Evolutionary conservation across 768 basidiomycete genomes (phyloP).

Genomic region (Phylloporus sp.): DNA sequence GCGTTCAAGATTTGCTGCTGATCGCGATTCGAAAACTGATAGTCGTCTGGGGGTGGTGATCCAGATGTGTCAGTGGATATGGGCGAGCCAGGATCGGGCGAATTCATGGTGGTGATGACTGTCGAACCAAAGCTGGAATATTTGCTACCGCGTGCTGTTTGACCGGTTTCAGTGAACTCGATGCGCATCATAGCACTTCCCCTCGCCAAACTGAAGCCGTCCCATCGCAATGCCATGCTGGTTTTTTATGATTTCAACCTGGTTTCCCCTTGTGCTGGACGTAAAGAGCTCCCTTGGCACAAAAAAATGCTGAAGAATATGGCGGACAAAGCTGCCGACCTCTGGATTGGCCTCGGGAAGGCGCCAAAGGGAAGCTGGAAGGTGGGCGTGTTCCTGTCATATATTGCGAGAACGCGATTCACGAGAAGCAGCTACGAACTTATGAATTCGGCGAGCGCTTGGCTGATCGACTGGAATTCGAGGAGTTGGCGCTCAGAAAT

Average conservation of each 20-base stretch:
- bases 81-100: constrained; percentile 35
- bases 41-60: constrained; percentile 35
- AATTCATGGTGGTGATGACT: constrained; percentile 28
- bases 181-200: constrained; percentile 49
- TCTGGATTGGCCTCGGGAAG: constrained; percentile 68
- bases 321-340: constrained; percentile 45
- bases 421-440: constrained; percentile 44
- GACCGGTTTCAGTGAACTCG: constrained; percentile 23
- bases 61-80: constrained; percentile 35
- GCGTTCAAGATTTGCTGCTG: constrained; percentile 21
- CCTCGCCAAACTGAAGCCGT: constrained; percentile 18
- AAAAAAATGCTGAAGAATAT: constrained; percentile 39
- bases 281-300: constrained; percentile 26
- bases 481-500: constrained; percentile 70
- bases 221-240: constrained; percentile 19
- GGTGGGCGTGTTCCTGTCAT: constrained; percentile 38
- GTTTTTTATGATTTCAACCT: constrained; percentile 42
- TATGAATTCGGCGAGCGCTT: constrained; percentile 64
- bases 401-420: constrained; percentile 2
- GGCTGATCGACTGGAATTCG: constrained; percentile 71
- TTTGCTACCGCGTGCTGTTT: too few relatives aligned
- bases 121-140: background rate
- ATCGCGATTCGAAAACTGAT: constrained; percentile 28
- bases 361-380: constrained; percentile 65
- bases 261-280: constrained; percentile 27